Evolutionary conservation across 192 early-diverging fungal species (phyloP).

Genomic region (Rhizophagus clarus): DNA sequence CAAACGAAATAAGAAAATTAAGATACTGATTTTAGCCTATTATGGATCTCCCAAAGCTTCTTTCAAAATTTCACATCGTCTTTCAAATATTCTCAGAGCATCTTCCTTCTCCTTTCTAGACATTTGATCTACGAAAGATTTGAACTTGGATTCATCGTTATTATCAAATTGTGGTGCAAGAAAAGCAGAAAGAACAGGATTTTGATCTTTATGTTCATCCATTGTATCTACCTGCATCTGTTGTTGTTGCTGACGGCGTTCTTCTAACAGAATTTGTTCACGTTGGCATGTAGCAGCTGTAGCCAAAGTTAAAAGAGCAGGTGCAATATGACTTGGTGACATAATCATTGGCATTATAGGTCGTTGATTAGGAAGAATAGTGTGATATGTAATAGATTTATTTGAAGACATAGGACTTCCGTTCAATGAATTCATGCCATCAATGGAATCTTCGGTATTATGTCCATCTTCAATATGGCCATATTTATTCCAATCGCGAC

Average conservation of each 20-base stretch:
- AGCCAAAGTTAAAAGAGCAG: conserved; percentile 31
- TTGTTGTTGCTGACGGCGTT: conserved; percentile 11
- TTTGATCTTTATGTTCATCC: neutral
- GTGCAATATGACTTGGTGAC: conserved; percentile 21
- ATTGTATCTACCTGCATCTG: neutral
- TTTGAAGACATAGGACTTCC: neutral
- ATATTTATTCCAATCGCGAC: conserved; percentile 44
- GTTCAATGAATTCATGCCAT: neutral
- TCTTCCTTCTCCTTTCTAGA: conserved; percentile 54
- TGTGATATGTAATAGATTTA: neutral
- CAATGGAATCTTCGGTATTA: neutral
- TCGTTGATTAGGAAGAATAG: conserved; percentile 25
- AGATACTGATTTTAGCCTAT: neutral
- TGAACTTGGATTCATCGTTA: conserved; percentile 44
- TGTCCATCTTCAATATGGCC: conserved; percentile 22
- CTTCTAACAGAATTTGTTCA: conserved; percentile 3
- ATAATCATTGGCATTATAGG: conserved; percentile 17
- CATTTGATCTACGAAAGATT: conserved; percentile 47
- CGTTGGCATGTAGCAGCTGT: conserved; percentile 24
- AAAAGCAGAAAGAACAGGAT: neutral
- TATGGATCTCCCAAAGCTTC: neutral
- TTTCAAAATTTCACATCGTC: conserved; percentile 54
- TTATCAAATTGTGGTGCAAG: conserved; percentile 23
- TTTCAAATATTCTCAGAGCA: conserved; percentile 56
- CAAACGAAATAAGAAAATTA: neutral